These are phyloP conservation scores for Talaromyces sp. DNA, from an alignment of 2,329 filamentous ascomycete species.

Conservation along the genomic window DNA sequence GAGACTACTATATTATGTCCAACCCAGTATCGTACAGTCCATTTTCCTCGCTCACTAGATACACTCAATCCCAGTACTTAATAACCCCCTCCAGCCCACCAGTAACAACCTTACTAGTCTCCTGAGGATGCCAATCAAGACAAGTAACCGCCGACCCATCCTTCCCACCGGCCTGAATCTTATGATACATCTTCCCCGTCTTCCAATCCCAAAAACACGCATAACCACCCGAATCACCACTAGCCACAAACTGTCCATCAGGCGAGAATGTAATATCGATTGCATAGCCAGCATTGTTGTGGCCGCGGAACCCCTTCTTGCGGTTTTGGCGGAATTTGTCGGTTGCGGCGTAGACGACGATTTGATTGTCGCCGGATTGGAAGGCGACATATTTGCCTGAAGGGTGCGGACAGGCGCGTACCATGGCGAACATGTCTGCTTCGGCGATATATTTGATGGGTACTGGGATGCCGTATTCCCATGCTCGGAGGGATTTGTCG, in stretches of 20 bases:
- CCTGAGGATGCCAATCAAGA: constrained; percentile 94
- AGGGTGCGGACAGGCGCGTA: constrained; percentile 78
- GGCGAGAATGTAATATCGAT: constrained; percentile 86
- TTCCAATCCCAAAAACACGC: constrained; percentile 99
- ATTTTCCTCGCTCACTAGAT: background rate
- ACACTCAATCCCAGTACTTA: constrained; percentile 83
- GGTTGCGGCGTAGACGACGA: constrained; percentile 89
- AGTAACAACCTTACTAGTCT: constrained; percentile 89
- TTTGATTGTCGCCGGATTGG: constrained; percentile 92
- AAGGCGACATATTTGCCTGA: constrained; percentile 92
- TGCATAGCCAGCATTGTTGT: constrained; percentile 92
- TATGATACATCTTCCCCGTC: constrained; percentile 98
- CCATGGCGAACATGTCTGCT: constrained; percentile 96
- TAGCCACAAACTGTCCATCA: constrained; percentile 86
- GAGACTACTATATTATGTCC: background rate
- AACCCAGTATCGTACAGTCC: background rate
- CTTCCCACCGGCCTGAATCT: constrained; percentile 69
- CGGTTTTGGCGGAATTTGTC: constrained; percentile 97
- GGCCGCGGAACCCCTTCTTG: constrained; percentile 93
- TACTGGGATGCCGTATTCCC: constrained; percentile 98
- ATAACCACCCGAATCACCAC: constrained; percentile 82
- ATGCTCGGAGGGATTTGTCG: constrained; percentile 91
- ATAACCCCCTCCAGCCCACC: constrained; percentile 87
- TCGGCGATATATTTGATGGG: constrained; percentile 98
- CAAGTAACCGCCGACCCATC: constrained; percentile 80